Conservation (phyloP, 2,329 filamentous ascomycete species). For the Phyllosticta capitalensis region DNA sequence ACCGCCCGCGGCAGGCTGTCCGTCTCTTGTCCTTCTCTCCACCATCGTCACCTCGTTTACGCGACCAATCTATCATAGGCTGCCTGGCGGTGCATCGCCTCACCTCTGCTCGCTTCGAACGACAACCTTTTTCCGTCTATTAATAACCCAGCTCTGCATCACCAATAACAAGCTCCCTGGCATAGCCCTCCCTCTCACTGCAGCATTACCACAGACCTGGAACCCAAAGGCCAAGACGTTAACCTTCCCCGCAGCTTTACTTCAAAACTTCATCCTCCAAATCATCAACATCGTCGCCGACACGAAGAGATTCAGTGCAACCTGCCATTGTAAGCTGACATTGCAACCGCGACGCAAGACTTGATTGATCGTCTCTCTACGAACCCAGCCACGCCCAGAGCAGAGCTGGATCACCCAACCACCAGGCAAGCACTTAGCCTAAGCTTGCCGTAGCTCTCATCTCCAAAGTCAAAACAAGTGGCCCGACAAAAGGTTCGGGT, state of each 20-base stretch:
- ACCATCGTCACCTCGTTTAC: not conserved
- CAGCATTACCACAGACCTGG: not conserved
- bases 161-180: not conserved
- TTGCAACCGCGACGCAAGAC: not conserved
- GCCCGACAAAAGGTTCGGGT: not conserved
- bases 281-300: not conserved
- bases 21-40: not conserved
- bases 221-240: not conserved
- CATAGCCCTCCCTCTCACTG: not conserved
- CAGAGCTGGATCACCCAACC: not conserved
- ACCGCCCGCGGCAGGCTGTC: not conserved
- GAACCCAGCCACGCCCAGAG: not conserved
- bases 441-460: not conserved
- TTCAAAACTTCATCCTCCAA: not conserved
- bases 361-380: not conserved
- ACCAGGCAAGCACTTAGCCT: not conserved
- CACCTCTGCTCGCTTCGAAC: not conserved
- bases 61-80: not conserved
- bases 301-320: not conserved
- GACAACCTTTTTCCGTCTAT: not conserved
- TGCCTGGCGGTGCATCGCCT: not conserved
- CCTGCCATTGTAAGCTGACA: not conserved
- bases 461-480: not conserved
- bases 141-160: not conserved
- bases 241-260: not conserved